These are phyloP conservation scores for Papiliotrema terrestris DNA, from an alignment of 1,284 basidiomycete genomes.

Conservation along the genomic window DNA sequence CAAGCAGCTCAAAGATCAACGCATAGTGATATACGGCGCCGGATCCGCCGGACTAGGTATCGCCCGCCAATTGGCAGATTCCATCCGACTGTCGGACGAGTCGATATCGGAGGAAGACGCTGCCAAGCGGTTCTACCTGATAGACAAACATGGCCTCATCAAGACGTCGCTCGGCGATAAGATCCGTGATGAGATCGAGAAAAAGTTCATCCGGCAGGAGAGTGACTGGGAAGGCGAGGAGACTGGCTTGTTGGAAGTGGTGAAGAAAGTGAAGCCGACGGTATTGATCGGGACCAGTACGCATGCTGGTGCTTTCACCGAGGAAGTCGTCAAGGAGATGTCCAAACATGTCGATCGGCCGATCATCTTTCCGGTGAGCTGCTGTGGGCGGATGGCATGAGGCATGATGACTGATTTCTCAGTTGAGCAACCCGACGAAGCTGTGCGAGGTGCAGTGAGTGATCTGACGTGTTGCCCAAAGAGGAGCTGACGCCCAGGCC, in stretches of 20 bases:
- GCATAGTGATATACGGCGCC: constrained; percentile 72
- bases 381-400: neutral
- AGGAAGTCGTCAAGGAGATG: constrained; percentile 69
- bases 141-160: constrained; percentile 49
- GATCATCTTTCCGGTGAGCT: constrained; percentile 64
- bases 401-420: neutral
- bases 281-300: constrained; percentile 80
- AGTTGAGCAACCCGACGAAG: constrained; percentile 68
- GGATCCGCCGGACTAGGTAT: constrained; percentile 82
- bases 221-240: constrained; percentile 53
- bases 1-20: constrained; percentile 66
- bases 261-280: constrained; percentile 65
- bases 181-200: constrained; percentile 55
- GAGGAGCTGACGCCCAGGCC: constrained; percentile 16
- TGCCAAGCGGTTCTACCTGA: constrained; percentile 62
- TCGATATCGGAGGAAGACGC: constrained; percentile 57
- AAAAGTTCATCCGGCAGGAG: constrained; percentile 57
- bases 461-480: neutral
- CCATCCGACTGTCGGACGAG: constrained; percentile 59
- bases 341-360: constrained; percentile 63
- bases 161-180: constrained; percentile 52
- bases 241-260: constrained; percentile 62
- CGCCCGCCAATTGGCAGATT: constrained; percentile 59
- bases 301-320: constrained; percentile 70
- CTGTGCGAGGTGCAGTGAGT: constrained; percentile 62